These are phyloP conservation scores for Schoenoplectus triqueter DNA, from an alignment of 202 grass and related monocot genomes.

Conservation along the genomic window DNA sequence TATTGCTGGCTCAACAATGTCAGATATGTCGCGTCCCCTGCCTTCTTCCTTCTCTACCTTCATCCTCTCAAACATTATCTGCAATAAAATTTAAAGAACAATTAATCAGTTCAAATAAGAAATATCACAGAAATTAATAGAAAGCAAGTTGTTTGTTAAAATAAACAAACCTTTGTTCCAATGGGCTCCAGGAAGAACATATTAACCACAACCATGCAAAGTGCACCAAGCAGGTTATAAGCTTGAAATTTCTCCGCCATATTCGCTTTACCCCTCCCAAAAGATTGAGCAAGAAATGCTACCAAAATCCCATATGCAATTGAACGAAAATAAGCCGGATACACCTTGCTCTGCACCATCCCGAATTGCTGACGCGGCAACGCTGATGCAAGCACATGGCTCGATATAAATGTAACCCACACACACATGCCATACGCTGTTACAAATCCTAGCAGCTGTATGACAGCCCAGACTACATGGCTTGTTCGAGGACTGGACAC, in stretches of 20 bases:
- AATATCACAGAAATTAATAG: not conserved
- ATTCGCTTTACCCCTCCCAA: conserved; percentile 44
- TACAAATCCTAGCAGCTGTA: conserved; percentile 65
- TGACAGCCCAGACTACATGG: conserved; percentile 46
- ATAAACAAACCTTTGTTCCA: conserved; percentile 60
- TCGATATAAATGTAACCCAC: conserved; percentile 88
- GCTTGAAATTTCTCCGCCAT: conserved; percentile 53
- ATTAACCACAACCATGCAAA: conserved; percentile 60
- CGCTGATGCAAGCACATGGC: conserved; percentile 57
- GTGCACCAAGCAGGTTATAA: conserved; percentile 58
- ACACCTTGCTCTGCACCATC: conserved; percentile 87
- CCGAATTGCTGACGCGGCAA: conserved; percentile 77
- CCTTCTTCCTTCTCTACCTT: conserved; percentile 91
- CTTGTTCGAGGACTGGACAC: conserved; percentile 36
- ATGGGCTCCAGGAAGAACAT: conserved; percentile 69
- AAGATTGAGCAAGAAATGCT: conserved; percentile 53
- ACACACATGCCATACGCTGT: conserved; percentile 61
- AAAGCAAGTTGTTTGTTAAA: not conserved
- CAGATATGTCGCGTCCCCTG: conserved; percentile 61
- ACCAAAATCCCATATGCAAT: conserved; percentile 57
- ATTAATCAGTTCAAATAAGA: not conserved
- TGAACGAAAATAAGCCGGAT: conserved; percentile 78
- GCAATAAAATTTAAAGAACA: conserved; percentile 1
- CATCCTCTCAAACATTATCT: conserved; percentile 90
- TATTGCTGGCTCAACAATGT: conserved; percentile 42